A percentile compares a stretch with the other conserved stretches of the same genome.
These are phyloP conservation scores for Diutina siamensis DNA, from an alignment of 1,139 yeast genomes.

Conservation along the genomic window DNA sequence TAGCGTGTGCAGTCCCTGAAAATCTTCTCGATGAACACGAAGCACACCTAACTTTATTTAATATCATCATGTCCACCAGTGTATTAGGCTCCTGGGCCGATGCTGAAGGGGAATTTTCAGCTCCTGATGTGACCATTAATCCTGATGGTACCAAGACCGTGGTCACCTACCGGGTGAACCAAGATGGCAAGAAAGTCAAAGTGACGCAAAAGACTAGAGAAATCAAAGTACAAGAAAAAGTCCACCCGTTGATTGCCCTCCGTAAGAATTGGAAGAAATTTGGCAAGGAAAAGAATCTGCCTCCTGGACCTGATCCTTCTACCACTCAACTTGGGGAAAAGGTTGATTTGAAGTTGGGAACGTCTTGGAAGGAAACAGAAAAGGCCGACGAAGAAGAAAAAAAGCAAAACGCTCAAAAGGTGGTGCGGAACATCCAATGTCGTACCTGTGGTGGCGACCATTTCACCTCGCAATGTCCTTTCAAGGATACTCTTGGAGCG, in stretches of 20 bases:
- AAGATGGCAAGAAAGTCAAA: slow-evolving; percentile 75
- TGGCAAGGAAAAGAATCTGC: slow-evolving; percentile 69
- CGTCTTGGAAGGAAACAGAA: slow-evolving; percentile 63
- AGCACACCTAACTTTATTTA: not conserved
- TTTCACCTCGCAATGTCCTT: slow-evolving; percentile 93
- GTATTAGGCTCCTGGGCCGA: slow-evolving; percentile 58
- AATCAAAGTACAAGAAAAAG: slow-evolving; percentile 67
- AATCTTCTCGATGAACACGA: slow-evolving; percentile 3
- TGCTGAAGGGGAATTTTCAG: slow-evolving; percentile 51
- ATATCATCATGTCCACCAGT: slow-evolving; percentile 3
- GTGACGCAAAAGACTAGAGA: slow-evolving; percentile 78
- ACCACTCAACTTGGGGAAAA: slow-evolving; percentile 88
- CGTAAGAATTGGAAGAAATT: slow-evolving; percentile 62
- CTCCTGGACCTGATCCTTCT: slow-evolving; percentile 78
- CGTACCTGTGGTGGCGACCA: slow-evolving; percentile 87
- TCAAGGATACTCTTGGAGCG: slow-evolving; percentile 76
- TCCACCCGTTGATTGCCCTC: slow-evolving; percentile 63
- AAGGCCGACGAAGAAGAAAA: slow-evolving; percentile 42
- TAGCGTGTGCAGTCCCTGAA: not conserved
- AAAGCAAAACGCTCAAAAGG: slow-evolving; percentile 36
- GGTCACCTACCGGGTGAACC: slow-evolving; percentile 63
- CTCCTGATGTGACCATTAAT: slow-evolving; percentile 64
- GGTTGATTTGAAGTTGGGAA: slow-evolving; percentile 56
- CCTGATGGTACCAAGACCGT: slow-evolving; percentile 87
- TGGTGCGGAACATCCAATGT: slow-evolving; percentile 50